Evolutionary conservation across 129 eudicot genomes (phyloP).

Genomic region (Rutidosis leptorrhynchoides): DNA sequence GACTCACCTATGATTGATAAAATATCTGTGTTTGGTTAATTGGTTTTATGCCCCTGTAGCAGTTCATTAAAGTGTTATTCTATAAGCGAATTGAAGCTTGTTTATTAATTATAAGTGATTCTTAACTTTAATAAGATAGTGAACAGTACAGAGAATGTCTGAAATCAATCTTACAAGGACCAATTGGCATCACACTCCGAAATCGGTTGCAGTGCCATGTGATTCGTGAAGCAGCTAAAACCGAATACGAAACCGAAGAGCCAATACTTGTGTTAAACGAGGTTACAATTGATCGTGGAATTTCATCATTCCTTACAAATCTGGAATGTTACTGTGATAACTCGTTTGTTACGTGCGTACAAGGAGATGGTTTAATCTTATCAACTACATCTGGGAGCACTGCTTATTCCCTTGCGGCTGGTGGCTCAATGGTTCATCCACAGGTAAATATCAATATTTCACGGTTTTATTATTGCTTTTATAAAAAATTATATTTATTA

Average conservation of each 20-base stretch:
- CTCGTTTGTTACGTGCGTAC: slow-evolving; percentile 83
- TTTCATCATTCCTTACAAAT: slow-evolving; percentile 90
- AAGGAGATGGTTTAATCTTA: slow-evolving; percentile 91
- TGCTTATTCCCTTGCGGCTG: slow-evolving; percentile 97
- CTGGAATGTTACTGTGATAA: slow-evolving; percentile 91
- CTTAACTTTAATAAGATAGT: slow-evolving; percentile 62
- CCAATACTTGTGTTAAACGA: slow-evolving; percentile 85
- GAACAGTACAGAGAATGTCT: slow-evolving; percentile 75
- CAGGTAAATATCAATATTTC: slow-evolving; percentile 49
- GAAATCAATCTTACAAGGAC: slow-evolving; percentile 70
- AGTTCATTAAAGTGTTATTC: background rate
- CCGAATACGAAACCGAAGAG: slow-evolving; percentile 63
- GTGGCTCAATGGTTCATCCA: slow-evolving; percentile 99
- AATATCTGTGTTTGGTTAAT: background rate
- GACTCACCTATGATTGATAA: background rate
- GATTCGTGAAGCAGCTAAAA: slow-evolving; percentile 68
- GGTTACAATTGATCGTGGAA: slow-evolving; percentile 96
- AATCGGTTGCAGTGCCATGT: slow-evolving; percentile 90
- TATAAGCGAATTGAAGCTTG: slow-evolving; percentile 10
- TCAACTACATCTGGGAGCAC: slow-evolving; percentile 98
- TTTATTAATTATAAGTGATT: slow-evolving; percentile 26
- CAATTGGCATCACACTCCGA: slow-evolving; percentile 79
- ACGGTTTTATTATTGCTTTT: background rate
- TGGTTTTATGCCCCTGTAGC: background rate
- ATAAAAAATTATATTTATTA: too few relatives aligned